Percentiles rank a stretch among this genome's conserved stretches.
These are phyloP conservation scores for Orbilia quercus DNA, from an alignment of 2,329 filamentous ascomycete species.

Conservation along the genomic window DNA sequence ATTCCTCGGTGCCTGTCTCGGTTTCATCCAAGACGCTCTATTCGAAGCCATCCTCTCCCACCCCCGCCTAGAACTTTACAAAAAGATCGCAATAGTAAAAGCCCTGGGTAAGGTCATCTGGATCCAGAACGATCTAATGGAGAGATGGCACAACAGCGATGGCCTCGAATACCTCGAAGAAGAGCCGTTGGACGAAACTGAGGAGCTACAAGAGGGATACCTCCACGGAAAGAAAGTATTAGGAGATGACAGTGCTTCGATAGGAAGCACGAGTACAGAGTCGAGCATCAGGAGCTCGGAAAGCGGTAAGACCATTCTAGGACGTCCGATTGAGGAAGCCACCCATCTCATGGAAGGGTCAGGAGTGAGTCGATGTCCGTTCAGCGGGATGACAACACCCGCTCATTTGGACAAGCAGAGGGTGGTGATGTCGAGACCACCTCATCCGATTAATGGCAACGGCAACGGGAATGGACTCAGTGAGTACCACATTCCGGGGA, in stretches of 20 bases:
- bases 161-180: conserved; percentile 70
- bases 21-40: conserved; percentile 81
- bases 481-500: conserved; percentile 51
- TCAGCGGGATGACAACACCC: conserved; percentile 58
- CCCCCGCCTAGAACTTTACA: conserved; percentile 73
- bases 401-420: conserved; percentile 46
- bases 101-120: conserved; percentile 84
- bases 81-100: conserved; percentile 79
- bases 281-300: conserved; percentile 42
- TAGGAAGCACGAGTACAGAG: conserved; percentile 55
- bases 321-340: conserved; percentile 53
- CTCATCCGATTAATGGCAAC: background rate
- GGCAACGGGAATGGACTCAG: conserved; percentile 34
- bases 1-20: conserved; percentile 77
- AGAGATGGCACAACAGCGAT: conserved; percentile 81
- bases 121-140: conserved; percentile 88
- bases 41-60: conserved; percentile 80
- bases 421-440: conserved; percentile 18
- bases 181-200: conserved; percentile 61
- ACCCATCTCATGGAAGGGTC: conserved; percentile 53
- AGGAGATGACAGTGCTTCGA: conserved; percentile 63
- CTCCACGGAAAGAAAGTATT: conserved; percentile 73
- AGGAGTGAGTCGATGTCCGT: conserved; percentile 56
- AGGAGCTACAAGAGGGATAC: conserved; percentile 72
- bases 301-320: conserved; percentile 48